These are phyloP conservation scores for Russula dissimulans DNA, from an alignment of 768 basidiomycete genomes.

Conservation along the genomic window DNA sequence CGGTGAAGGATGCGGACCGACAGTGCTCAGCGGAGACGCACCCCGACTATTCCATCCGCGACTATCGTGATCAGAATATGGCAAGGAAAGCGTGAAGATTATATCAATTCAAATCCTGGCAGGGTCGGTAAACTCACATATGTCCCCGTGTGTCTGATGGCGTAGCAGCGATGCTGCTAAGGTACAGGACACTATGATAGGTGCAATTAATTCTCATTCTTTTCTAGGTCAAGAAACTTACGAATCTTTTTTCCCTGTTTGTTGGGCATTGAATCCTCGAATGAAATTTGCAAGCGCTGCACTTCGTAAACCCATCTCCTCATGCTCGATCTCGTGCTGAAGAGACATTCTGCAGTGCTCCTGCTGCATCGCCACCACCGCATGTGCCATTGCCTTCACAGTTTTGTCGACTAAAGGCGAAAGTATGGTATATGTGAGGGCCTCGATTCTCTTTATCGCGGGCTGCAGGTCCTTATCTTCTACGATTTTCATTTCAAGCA, in stretches of 20 bases:
- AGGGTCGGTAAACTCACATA: background rate
- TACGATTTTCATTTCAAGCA: background rate
- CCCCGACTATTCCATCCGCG: background rate
- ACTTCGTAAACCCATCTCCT: background rate
- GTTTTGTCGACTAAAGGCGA: background rate
- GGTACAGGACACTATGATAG: background rate
- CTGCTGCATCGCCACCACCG: constrained; percentile 6
- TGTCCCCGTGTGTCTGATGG: background rate
- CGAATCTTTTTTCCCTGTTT: background rate
- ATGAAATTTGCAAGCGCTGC: background rate
- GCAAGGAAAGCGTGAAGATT: too few relatives aligned
- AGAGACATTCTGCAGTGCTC: background rate
- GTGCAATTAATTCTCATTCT: background rate
- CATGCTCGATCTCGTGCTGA: background rate
- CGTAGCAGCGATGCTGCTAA: background rate
- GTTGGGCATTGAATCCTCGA: background rate
- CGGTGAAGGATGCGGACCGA: background rate
- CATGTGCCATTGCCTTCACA: background rate
- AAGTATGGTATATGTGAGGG: background rate
- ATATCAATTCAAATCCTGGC: background rate
- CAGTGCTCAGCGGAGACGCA: background rate
- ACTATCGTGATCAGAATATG: too few relatives aligned
- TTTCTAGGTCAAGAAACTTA: background rate
- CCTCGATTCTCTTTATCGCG: background rate
- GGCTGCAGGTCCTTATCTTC: background rate